These are phyloP conservation scores for Hortaea werneckii DNA, from an alignment of 2,329 filamentous ascomycete species.

Conservation along the genomic window DNA sequence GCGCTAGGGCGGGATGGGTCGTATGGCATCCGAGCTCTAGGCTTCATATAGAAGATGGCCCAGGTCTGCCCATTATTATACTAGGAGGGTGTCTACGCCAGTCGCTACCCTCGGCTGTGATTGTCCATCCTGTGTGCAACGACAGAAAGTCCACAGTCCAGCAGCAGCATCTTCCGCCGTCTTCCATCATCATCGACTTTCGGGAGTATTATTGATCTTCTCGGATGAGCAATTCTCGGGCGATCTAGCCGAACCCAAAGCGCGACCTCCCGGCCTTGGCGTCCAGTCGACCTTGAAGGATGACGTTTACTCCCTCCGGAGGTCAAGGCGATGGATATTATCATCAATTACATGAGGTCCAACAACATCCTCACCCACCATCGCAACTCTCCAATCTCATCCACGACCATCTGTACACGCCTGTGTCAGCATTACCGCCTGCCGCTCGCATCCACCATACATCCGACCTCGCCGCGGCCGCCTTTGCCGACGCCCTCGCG, in stretches of 20 bases:
- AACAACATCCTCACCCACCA: neutral
- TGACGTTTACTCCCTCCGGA: too few relatives aligned
- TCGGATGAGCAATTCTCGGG: neutral
- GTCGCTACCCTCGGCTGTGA: neutral
- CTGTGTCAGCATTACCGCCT: neutral
- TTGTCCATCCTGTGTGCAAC: too few relatives aligned
- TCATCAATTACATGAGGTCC: too few relatives aligned
- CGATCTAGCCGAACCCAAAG: neutral
- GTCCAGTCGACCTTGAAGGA: too few relatives aligned
- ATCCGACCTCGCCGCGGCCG: neutral
- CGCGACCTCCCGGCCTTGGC: neutral
- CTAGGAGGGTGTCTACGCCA: neutral
- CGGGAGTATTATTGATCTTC: neutral
- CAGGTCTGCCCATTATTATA: neutral
- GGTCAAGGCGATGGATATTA: too few relatives aligned
- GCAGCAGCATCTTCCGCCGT: neutral
- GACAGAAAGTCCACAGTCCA: too few relatives aligned
- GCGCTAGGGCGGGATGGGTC: neutral
- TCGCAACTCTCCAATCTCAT: neutral
- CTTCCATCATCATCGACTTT: neutral
- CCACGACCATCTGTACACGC: neutral
- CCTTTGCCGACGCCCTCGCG: conserved; percentile 1
- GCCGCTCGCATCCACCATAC: neutral
- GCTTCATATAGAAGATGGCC: neutral
- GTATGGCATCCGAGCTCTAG: neutral